Evolutionary conservation across 768 basidiomycete genomes (phyloP), one percentile per base, ranked within the genome.

Genomic region (Tylopilus sp.): DNA sequence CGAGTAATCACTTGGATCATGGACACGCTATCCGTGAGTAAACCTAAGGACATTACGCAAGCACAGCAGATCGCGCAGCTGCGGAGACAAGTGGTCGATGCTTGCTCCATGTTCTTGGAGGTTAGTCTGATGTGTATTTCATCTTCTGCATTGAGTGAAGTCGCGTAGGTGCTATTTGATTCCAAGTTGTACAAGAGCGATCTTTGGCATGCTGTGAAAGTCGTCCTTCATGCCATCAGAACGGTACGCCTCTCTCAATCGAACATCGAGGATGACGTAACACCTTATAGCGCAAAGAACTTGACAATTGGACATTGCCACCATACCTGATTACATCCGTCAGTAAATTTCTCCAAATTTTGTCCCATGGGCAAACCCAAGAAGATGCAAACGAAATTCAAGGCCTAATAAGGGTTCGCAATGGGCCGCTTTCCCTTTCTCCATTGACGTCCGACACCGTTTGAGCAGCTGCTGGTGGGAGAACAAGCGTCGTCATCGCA

Each of bases 341-440:
- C 55, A 66, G 62, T 53, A 67, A 63, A 58, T 62, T 63, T 55
- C 42, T 42, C 21, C 66, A 71, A 63, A 57, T 61, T 30, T 57
- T 62, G 50, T 46, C 65, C 13, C 60, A 53, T 61, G 54, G 59
- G 41, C 56, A 60, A 44, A 52, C 54, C n/a, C 59, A 56, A 60
- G 65, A 65, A 42, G 59, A 53, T 16, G 52, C 48, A 26, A 44
- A 53, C 59, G 73, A 72, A 53, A 62, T 79, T 31, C 71, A 75
- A 67, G 66, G 65, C 51, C 73, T 80, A 55, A 76, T 79, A 52
- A 81, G 76, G 80, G 81, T 82, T 80, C 78, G 80, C 77, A 76
- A 61, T 73, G 75, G 75, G 66, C 74, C 63, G 61, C 65, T 73
- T 71, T 63, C 54, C 62, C 46, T 65, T 68, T 64, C 54, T 63